phyloP scores from a whole-genome alignment of 2,329 filamentous ascomycete genomes.

The Monosporascus cannonballus region DNA sequence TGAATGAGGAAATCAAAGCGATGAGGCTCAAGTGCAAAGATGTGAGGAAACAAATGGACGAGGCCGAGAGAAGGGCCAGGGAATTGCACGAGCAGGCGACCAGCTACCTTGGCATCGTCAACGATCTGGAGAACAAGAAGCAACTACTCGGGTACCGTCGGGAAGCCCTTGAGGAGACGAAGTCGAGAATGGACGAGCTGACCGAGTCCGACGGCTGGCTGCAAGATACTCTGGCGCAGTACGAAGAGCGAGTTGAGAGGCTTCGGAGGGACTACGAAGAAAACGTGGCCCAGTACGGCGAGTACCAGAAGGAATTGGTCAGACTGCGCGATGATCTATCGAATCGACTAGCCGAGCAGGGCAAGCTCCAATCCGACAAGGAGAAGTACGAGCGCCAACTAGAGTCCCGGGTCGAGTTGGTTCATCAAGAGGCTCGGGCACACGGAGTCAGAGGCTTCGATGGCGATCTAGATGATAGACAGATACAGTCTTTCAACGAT shows the following conservation, averaged over 20 bases:
- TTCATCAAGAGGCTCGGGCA: constrained; percentile 69
- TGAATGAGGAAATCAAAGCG: constrained; percentile 61
- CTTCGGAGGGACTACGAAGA: constrained; percentile 58
- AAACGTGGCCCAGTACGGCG: constrained; percentile 58
- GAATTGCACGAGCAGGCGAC: constrained; percentile 69
- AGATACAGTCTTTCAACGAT: constrained; percentile 71
- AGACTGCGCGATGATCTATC: constrained; percentile 41
- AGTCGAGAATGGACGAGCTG: constrained; percentile 68
- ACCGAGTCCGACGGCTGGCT: constrained; percentile 73
- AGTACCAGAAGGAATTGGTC: constrained; percentile 49
- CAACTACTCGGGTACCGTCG: constrained; percentile 67
- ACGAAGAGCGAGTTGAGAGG: constrained; percentile 65
- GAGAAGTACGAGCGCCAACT: constrained; percentile 80
- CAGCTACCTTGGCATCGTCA: constrained; percentile 67
- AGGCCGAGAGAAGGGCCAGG: constrained; percentile 50
- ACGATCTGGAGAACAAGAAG: constrained; percentile 68
- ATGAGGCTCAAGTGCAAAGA: constrained; percentile 53
- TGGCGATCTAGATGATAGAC: constrained; percentile 64
- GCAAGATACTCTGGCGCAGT: constrained; percentile 65
- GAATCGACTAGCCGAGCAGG: constrained; percentile 57
- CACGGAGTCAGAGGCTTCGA: constrained; percentile 85
- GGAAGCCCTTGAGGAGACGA: constrained; percentile 64
- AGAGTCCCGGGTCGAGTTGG: constrained; percentile 61
- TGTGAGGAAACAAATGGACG: constrained; percentile 54
- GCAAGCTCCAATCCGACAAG: constrained; percentile 79